phyloP scores from a whole-genome alignment of 495 filamentous ascomycete genomes.

The Viridothelium virens region DNA sequence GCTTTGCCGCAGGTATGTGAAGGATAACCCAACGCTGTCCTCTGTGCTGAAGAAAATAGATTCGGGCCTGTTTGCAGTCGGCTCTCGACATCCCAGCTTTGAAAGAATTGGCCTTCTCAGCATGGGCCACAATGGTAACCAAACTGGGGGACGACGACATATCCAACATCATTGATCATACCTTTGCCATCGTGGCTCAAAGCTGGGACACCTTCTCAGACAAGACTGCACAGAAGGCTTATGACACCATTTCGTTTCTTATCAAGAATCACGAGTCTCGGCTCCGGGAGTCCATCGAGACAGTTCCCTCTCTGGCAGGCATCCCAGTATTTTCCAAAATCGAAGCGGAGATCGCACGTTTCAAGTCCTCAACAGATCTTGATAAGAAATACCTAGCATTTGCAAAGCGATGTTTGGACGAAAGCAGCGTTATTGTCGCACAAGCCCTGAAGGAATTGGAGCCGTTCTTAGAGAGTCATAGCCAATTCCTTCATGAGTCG shows the following conservation, averaged over 20 bases:
- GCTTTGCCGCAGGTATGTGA: conserved; percentile 73
- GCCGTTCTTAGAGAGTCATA: conserved; percentile 61
- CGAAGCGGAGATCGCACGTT: conserved; percentile 51
- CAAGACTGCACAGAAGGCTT: conserved; percentile 48
- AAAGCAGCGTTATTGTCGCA: conserved; percentile 74
- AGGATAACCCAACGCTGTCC: no score
- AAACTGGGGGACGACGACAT: conserved; percentile 69
- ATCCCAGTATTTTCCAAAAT: conserved; percentile 61
- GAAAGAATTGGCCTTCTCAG: conserved; percentile 66
- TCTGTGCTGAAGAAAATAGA: conserved; percentile 40
- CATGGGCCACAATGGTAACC: conserved; percentile 72
- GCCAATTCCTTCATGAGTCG: conserved; percentile 71
- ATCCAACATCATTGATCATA: conserved; percentile 71
- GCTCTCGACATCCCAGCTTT: conserved; percentile 66
- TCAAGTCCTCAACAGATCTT: conserved; percentile 54
- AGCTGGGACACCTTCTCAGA: conserved; percentile 66
- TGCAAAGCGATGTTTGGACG: conserved; percentile 62
- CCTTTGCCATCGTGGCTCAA: conserved; percentile 73
- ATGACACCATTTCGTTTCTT: conserved; percentile 56
- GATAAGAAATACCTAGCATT: conserved; percentile 62
- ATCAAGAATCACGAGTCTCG: conserved; percentile 51
- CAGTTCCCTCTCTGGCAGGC: conserved; percentile 68
- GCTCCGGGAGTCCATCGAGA: conserved; percentile 56
- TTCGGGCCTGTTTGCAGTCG: conserved; percentile 79
- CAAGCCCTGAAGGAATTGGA: conserved; percentile 71